Conservation (phyloP, 2,329 filamentous ascomycete genomes). For the Trichoderma arundinaceum region DNA sequence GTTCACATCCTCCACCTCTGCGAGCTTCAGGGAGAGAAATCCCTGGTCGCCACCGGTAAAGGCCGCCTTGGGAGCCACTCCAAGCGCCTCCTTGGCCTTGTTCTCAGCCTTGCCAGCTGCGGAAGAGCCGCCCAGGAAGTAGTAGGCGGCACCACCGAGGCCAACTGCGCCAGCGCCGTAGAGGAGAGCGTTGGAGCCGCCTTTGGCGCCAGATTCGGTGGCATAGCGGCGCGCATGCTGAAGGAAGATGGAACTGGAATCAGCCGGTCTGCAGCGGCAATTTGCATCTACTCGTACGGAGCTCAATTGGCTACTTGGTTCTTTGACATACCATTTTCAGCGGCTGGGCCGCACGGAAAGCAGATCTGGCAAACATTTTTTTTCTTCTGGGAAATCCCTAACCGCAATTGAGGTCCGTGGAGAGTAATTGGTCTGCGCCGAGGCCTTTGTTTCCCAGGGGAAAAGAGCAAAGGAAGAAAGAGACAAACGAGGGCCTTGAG, state of each 20-base stretch:
- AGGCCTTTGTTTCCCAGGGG: neutral
- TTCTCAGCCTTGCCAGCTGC: constrained; percentile 63
- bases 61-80: constrained; percentile 54
- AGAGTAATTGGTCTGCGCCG: constrained; percentile 3
- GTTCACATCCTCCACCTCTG: constrained; percentile 79
- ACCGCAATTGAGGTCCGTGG: constrained; percentile 5
- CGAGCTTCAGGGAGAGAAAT: constrained; percentile 80
- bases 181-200: constrained; percentile 64
- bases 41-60: constrained; percentile 89
- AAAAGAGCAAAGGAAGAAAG: neutral
- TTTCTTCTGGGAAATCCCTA: neutral
- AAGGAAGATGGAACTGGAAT: constrained; percentile 30
- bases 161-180: constrained; percentile 61
- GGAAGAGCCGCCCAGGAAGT: constrained; percentile 59
- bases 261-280: constrained; percentile 12
- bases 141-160: constrained; percentile 63
- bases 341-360: constrained; percentile 68
- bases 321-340: constrained; percentile 64
- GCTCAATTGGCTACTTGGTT: neutral
- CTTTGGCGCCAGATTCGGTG: constrained; percentile 60
- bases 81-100: constrained; percentile 52
- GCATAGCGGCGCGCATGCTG: constrained; percentile 69
- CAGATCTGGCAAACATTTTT: constrained; percentile 71
- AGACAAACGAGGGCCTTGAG: neutral
- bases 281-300: neutral